Percentiles rank a stretch among this genome's conserved stretches.
Conservation (phyloP, 768 basidiomycete genomes). For the Lentinula guzmanii region DNA sequence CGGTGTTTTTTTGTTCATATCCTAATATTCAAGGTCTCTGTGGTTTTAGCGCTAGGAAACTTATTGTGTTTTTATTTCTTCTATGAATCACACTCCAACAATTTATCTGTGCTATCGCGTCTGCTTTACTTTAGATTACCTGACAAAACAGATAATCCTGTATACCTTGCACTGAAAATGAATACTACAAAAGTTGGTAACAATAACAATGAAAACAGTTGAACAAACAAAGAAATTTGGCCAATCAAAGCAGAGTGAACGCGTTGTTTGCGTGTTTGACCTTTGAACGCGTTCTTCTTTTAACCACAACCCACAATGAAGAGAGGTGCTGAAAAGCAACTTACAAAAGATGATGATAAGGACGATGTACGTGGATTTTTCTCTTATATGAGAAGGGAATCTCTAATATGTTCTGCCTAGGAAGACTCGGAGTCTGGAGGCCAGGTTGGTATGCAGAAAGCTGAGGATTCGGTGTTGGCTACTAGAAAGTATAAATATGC, state of each 20-base stretch:
- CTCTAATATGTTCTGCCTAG: conserved; percentile 22
- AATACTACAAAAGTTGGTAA: too few species aligned
- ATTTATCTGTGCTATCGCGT: background rate
- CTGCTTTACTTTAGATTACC: background rate
- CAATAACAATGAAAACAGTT: too few species aligned
- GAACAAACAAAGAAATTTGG: too few species aligned
- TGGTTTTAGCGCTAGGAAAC: background rate
- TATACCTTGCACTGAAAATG: background rate
- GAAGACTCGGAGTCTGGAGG: conserved; percentile 22
- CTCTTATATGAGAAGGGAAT: background rate
- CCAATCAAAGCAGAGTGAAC: background rate
- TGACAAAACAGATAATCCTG: background rate
- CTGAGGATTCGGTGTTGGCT: conserved; percentile 50
- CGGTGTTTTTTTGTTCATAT: background rate
- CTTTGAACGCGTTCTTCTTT: background rate
- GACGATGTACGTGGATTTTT: conserved; percentile 27
- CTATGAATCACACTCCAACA: background rate
- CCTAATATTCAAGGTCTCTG: background rate
- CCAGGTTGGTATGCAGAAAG: conserved; percentile 44
- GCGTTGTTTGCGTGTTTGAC: background rate
- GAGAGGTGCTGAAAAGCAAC: conserved; percentile 66
- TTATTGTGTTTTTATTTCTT: conserved; percentile 5
- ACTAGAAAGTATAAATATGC: conserved; percentile 45
- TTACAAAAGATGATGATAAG: conserved; percentile 49
- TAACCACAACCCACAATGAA: conserved; percentile 44